These are phyloP conservation scores for Podospora tetraspora DNA, from an alignment of 495 filamentous ascomycete species.

Conservation along the genomic window DNA sequence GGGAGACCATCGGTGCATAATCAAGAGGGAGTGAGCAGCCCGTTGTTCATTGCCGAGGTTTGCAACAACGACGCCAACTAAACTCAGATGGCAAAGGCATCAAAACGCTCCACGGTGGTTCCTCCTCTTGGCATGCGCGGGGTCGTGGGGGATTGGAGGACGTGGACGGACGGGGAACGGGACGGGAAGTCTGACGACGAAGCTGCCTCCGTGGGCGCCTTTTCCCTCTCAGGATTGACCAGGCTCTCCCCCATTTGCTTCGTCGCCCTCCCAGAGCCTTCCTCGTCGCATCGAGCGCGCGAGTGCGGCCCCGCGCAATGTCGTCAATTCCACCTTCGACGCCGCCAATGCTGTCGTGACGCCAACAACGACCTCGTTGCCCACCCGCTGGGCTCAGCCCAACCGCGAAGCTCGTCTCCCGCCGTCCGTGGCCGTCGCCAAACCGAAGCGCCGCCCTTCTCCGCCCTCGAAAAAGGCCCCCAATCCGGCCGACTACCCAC, in stretches of 20 bases:
- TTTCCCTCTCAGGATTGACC: background rate
- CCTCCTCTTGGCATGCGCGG: slow-evolving; percentile 6
- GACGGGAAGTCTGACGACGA: background rate
- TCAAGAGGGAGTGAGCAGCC: no score
- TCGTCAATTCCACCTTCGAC: background rate
- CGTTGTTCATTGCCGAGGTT: no score
- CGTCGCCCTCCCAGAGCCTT: background rate
- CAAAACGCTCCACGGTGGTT: no score
- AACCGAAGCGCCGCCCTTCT: background rate
- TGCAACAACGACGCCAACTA: no score
- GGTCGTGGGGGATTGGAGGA: slow-evolving; percentile 1
- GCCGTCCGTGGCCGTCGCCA: background rate
- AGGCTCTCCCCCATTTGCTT: background rate
- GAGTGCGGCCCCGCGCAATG: background rate
- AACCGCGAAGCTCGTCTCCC: background rate
- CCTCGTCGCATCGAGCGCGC: background rate
- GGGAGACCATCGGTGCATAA: no score
- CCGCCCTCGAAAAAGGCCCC: background rate
- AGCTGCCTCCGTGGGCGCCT: background rate
- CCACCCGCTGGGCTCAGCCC: background rate
- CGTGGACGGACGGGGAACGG: background rate
- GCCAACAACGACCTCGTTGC: background rate
- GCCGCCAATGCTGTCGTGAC: background rate
- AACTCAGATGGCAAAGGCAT: no score
- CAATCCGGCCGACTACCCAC: background rate